Evolutionary conservation across 164 flowering plant species (phyloP).

Genomic region (Umbellularia californica): DNA sequence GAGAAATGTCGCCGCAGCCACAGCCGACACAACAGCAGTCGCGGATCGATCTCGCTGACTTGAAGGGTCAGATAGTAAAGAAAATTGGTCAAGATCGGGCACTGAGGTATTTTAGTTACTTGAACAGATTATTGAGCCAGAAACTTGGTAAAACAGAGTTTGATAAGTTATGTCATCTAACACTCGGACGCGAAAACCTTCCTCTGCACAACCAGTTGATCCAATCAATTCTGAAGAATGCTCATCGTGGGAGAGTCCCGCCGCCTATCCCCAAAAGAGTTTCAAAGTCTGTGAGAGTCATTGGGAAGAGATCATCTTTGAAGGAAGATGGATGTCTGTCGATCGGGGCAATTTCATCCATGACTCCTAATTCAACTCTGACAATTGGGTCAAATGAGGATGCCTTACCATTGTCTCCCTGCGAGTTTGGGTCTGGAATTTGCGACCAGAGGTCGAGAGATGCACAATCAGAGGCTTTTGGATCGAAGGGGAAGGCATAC

Average conservation of each 20-base stretch:
- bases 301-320: slow-evolving; percentile 29
- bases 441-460: slow-evolving; percentile 60
- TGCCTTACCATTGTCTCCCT: slow-evolving; percentile 53
- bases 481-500: slow-evolving; percentile 65
- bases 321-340: slow-evolving; percentile 51
- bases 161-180: slow-evolving; percentile 55
- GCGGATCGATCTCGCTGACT: slow-evolving; percentile 69
- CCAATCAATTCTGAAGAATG: slow-evolving; percentile 74
- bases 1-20: slow-evolving; percentile 36
- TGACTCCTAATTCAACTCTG: neutral
- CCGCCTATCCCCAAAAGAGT: slow-evolving; percentile 29
- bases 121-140: slow-evolving; percentile 67
- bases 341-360: slow-evolving; percentile 26
- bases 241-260: slow-evolving; percentile 58
- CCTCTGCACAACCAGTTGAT: slow-evolving; percentile 76
- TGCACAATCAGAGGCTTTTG: slow-evolving; percentile 63
- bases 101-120: slow-evolving; percentile 52
- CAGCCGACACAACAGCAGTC: slow-evolving; percentile 54
- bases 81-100: slow-evolving; percentile 78
- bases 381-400: slow-evolving; percentile 77
- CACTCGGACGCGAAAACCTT: slow-evolving; percentile 74
- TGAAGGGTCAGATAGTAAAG: slow-evolving; percentile 79
- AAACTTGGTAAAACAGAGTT: slow-evolving; percentile 76
- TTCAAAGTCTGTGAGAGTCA: slow-evolving; percentile 21
- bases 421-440: slow-evolving; percentile 55